Evolutionary conservation across 805 yeast species (phyloP).

Genomic region (Teunomyces aglyptinius): DNA sequence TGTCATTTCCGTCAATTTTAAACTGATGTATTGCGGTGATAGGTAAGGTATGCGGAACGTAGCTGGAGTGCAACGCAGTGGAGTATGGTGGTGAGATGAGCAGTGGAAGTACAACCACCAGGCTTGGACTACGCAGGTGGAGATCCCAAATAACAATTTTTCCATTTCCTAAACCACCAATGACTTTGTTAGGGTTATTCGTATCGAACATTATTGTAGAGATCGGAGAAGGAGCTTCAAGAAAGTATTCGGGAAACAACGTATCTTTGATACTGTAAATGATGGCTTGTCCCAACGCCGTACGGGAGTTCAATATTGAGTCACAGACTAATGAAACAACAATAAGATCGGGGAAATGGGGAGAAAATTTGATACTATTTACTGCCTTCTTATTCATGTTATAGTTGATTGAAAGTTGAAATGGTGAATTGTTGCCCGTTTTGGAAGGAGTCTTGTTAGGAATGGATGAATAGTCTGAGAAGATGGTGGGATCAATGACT

Average conservation of each 20-base stretch:
- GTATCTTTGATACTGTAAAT: slow-evolving; percentile 9
- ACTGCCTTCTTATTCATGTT: neutral
- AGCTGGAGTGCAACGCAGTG: slow-evolving; percentile 6
- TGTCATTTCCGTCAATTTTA: slow-evolving; percentile 19
- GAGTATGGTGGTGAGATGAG: slow-evolving; percentile 21
- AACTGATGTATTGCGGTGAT: slow-evolving; percentile 24
- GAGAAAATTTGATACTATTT: slow-evolving; percentile 9
- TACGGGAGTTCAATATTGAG: neutral
- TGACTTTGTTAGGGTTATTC: slow-evolving; percentile 35
- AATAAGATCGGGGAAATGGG: slow-evolving; percentile 14
- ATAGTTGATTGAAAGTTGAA: neutral
- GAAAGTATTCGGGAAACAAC: slow-evolving; percentile 35
- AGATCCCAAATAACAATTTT: slow-evolving; percentile 52
- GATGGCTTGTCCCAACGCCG: slow-evolving; percentile 10
- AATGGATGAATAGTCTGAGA: neutral
- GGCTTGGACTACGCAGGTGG: slow-evolving; percentile 4
- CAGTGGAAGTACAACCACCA: slow-evolving; percentile 20
- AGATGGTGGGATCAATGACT: neutral
- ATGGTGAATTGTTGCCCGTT: neutral
- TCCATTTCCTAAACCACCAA: slow-evolving; percentile 53
- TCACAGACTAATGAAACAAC: slow-evolving; percentile 8
- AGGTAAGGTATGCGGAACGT: slow-evolving; percentile 17
- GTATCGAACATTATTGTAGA: slow-evolving; percentile 40
- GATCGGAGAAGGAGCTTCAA: slow-evolving; percentile 41
- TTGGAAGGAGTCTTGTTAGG: neutral